Evolutionary conservation across 768 basidiomycete species (phyloP).

Genomic region (Xanthoconium stramineum): DNA sequence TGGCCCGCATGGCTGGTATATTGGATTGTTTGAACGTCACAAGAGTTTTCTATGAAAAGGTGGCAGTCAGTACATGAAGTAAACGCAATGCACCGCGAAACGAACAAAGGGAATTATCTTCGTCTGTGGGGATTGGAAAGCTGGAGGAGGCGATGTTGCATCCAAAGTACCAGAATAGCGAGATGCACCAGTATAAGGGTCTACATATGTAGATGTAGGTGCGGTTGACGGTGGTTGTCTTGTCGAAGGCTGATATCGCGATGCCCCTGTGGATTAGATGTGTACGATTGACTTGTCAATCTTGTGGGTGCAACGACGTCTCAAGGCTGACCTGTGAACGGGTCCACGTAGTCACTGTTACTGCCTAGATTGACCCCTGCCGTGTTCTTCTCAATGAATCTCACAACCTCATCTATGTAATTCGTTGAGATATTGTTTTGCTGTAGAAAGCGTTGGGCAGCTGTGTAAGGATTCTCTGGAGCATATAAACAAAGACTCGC

Average conservation of each 20-base stretch:
- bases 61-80: neutral
- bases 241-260: conserved; percentile 54
- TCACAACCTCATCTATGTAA: conserved; percentile 87
- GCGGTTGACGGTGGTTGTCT: conserved; percentile 29
- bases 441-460: conserved; percentile 85
- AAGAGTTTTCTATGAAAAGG: conserved; percentile 46
- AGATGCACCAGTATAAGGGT: conserved; percentile 74
- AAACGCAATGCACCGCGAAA: neutral
- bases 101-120: conserved; percentile 53
- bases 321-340: conserved; percentile 70
- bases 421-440: conserved; percentile 76
- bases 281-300: neutral
- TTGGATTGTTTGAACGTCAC: conserved; percentile 85
- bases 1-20: conserved; percentile 74
- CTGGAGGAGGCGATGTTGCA: conserved; percentile 30
- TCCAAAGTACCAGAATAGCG: conserved; percentile 50
- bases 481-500: neutral
- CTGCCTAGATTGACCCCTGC: conserved; percentile 68
- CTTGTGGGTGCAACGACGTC: neutral
- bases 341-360: conserved; percentile 70
- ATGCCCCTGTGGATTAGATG: conserved; percentile 45
- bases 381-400: conserved; percentile 92
- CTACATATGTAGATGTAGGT: conserved; percentile 43
- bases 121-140: conserved; percentile 30
- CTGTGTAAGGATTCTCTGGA: conserved; percentile 85